Base-by-base conservation (phyloP, 2,329 filamentous ascomycete species). In the Orbilia oligospora region DNA sequence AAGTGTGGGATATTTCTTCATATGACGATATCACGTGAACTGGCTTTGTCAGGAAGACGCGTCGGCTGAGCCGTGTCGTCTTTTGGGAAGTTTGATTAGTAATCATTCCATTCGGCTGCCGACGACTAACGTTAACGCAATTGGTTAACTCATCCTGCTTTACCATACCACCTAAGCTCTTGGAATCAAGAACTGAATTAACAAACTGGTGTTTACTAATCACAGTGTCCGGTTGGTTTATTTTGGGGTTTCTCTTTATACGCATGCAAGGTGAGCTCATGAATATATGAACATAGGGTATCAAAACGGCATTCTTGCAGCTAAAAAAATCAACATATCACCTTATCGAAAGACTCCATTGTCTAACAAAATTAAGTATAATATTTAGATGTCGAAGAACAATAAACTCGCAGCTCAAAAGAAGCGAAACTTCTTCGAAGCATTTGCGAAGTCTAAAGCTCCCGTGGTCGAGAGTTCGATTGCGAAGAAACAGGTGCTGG, bases 351-450 rank as follows among this genome's bases (percentile, higher is more conserved):
- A n/a, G n/a, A n/a, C n/a, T n/a, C n/a, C n/a, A n/a, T 5, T 9
- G 0, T 30, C 24, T 30, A 36, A 22, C 18, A 38, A n/a, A 58
- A 14, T 22, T 30, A 3, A 30, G 3, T 6, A 30, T 30, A 30
- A 6, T 30, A 30, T 22, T 18, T 24, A 41, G 44, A 76, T 76
- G 71, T 64, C 71, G 12, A 46, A 44, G 22, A 18, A 64, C 36
- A 18, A 18, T 0, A 56, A 27, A 10, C 22, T 22, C 5, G n/a
- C n/a, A 4, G 24, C n/a, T 2, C 44, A 38, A 38, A 70, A 46
- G 72, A 76, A 76, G 61, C 30, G 72, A n/a, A 71, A 71, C 30
- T 76, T 76, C 49, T 76, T 76, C 41, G 65, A 70, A 3, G 72
- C 72, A 3, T 38, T 48, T 27, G 8, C 64, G 8, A 76, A 76